Base-by-base conservation (phyloP, 192 early-diverging fungal species). In the Phycomyces blakesleeanus region DNA sequence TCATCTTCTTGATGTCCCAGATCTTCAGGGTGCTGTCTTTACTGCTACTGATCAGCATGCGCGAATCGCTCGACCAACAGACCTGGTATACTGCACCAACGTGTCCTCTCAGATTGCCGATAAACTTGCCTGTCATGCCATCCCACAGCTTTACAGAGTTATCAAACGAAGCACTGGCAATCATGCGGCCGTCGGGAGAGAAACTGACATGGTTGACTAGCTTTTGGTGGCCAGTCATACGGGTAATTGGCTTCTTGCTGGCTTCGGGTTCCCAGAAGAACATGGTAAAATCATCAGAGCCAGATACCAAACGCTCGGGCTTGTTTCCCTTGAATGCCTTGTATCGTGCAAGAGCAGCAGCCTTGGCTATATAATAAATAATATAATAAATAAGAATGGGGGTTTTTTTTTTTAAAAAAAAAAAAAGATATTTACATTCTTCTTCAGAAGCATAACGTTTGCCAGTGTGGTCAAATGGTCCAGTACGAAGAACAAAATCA, bases 91-190 rank as follows among this genome's bases (percentile, higher is more conserved):
- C 97, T 2, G 93, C 91, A 34, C 91, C 89, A 18, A 98, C 97
- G 68, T 98, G 97, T 27, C 97, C 97, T 21, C 93, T 84, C 25
- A 98, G 83, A 44, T 94, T 94, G 6, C 90, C 82, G 57, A 97
- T 78, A 66, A 97, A 98, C 81, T 87, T 88, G 63, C 97, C 97
- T 0, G 84, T 91, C 9, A 64, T 54, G 25, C 90, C 93, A 73
- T 98, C 95, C 97, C 97, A 98, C 21, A 98, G 75, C 76, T 98
- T 98, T 49, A 98, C 93, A 47, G 88, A 89, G 74, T 98, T 98
- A 75, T 98, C 97, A 63, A 97, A 98, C 55, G 89, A 88, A 7
- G 94, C 97, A 68, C 89, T 92, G 26, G 97, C 95, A 73, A 98
- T 75, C 49, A 81, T 77, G 5, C 88, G 77, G 25, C 95, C 93